These are phyloP conservation scores for Linanthus parryae DNA, from an alignment of 148 eudicot genomes.

Conservation along the genomic window DNA sequence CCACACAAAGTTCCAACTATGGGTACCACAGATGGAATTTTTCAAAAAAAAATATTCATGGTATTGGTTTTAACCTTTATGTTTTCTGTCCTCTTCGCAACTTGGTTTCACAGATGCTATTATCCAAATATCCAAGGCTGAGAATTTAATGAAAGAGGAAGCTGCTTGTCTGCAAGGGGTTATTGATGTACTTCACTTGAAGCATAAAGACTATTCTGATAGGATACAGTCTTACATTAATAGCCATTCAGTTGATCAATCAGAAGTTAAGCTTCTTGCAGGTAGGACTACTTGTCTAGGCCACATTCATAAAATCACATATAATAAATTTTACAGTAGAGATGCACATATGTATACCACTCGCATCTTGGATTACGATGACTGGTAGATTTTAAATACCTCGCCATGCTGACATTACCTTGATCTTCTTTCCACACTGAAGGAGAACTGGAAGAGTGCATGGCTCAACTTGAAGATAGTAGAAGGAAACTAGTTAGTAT, in stretches of 20 bases:
- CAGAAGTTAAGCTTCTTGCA: slow-evolving; percentile 61
- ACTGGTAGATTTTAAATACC: neutral
- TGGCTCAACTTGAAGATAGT: slow-evolving; percentile 89
- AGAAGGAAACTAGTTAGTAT: slow-evolving; percentile 84
- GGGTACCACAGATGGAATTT: too few relatives aligned
- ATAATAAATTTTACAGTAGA: neutral
- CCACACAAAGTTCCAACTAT: too few relatives aligned
- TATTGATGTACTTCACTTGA: slow-evolving; percentile 58
- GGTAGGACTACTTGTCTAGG: slow-evolving; percentile 27
- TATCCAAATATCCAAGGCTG: slow-evolving; percentile 33
- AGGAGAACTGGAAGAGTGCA: slow-evolving; percentile 87
- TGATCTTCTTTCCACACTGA: slow-evolving; percentile 10
- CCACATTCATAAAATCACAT: neutral
- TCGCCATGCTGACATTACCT: neutral
- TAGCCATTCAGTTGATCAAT: slow-evolving; percentile 58
- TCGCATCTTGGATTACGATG: neutral
- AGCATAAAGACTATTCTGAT: slow-evolving; percentile 62
- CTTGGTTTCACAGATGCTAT: slow-evolving; percentile 42
- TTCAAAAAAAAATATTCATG: too few relatives aligned
- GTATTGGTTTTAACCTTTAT: too few relatives aligned
- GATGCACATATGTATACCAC: slow-evolving; percentile 1
- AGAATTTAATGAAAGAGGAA: slow-evolving; percentile 68
- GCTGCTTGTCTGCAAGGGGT: slow-evolving; percentile 38
- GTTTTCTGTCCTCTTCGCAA: too few relatives aligned
- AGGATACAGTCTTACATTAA: slow-evolving; percentile 42